phyloP scores from a whole-genome alignment of 2,329 filamentous ascomycete genomes.

The Colletotrichum sp. region DNA sequence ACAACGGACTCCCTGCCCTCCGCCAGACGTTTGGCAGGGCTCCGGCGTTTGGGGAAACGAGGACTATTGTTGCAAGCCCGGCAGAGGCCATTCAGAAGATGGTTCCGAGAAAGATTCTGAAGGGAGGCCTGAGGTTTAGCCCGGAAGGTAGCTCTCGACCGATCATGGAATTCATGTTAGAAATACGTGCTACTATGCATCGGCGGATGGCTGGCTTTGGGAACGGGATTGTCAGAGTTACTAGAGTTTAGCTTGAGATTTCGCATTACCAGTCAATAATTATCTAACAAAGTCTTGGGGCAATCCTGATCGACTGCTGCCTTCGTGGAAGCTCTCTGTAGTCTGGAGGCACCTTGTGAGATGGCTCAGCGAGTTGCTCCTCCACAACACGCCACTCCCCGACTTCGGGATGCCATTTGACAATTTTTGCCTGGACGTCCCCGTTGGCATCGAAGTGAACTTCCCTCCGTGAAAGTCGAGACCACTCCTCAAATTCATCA shows the following conservation, averaged over 20 bases:
- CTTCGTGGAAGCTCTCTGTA: not conserved
- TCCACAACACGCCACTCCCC: not conserved
- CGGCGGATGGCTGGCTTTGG: not conserved
- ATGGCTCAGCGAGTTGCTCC: not conserved
- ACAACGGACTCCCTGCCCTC: not conserved
- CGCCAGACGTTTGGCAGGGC: not conserved
- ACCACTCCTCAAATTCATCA: constrained; percentile 40
- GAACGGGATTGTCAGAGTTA: not conserved
- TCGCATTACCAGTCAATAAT: not conserved
- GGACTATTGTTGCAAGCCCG: not conserved
- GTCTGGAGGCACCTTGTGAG: not conserved
- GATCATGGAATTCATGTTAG: not conserved
- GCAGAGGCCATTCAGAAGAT: not conserved
- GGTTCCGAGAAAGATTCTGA: not conserved
- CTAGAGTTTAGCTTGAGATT: not conserved
- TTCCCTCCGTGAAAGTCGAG: constrained; percentile 41
- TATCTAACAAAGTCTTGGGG: not conserved
- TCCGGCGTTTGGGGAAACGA: not conserved
- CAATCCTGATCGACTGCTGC: not conserved
- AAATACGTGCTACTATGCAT: not conserved
- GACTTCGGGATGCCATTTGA: not conserved
- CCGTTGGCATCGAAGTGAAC: constrained; percentile 39
- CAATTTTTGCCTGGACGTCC: not conserved
- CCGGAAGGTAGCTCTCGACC: not conserved
- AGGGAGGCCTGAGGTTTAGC: not conserved